Evolutionary conservation across 208 protist genomes (phyloP).

Genomic region (Vickermania ingenoplastis): DNA sequence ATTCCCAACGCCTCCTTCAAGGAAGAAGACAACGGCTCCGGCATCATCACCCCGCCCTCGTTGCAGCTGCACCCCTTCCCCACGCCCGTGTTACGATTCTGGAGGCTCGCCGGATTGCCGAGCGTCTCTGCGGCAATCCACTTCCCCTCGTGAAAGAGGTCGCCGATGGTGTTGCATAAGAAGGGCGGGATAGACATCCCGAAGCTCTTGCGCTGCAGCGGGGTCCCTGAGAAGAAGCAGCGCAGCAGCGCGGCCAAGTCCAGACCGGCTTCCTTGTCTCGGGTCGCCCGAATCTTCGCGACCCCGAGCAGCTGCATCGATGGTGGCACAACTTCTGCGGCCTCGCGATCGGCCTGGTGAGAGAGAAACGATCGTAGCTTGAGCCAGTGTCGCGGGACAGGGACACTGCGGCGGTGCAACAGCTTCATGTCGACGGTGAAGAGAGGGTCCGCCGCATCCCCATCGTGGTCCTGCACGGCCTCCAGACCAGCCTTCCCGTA

Average conservation of each 20-base stretch:
- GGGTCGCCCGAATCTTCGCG: constrained; percentile 95
- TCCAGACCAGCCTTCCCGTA: constrained; percentile 48
- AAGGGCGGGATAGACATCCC: constrained; percentile 79
- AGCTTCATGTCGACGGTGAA: constrained; percentile 96
- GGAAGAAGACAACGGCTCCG: constrained; percentile 87
- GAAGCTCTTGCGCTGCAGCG: constrained; percentile 71
- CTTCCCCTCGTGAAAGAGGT: constrained; percentile 97
- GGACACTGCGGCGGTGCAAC: constrained; percentile 70
- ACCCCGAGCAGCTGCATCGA: constrained; percentile 90
- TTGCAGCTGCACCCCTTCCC: no score
- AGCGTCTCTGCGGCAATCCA: constrained; percentile 53
- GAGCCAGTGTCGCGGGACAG: constrained; percentile 98
- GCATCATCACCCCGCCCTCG: constrained; percentile 9
- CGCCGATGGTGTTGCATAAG: constrained; percentile 44
- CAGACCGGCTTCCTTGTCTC: constrained; percentile 96
- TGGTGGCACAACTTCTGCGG: constrained; percentile 91
- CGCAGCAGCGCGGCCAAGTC: constrained; percentile 93
- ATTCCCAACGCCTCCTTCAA: constrained; percentile 97
- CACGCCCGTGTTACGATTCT: constrained; percentile 15
- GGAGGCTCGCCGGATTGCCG: constrained; percentile 3
- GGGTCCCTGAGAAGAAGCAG: constrained; percentile 98
- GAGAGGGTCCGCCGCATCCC: constrained; percentile 92
- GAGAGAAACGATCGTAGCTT: constrained; percentile 96
- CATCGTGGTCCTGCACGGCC: constrained; percentile 95
- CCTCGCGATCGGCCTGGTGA: constrained; percentile 91